Evolutionary conservation across 164 flowering plant genomes (phyloP), one percentile per base, ranked within the genome.

Genomic region (Annona squamosa): DNA sequence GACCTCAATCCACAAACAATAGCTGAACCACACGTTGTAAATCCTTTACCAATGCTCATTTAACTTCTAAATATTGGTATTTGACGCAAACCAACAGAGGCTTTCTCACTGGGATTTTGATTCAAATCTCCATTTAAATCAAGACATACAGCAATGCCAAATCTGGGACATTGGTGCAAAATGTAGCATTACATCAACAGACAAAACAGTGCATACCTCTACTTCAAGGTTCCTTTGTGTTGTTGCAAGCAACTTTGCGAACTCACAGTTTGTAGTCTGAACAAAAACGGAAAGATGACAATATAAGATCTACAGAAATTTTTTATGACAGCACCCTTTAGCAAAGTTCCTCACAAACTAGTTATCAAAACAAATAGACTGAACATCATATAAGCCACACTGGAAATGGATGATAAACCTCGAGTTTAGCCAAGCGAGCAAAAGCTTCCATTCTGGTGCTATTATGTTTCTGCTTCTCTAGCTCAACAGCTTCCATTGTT

Each of bases 391-490:
- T 48, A 48, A 26, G 72, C 52, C 19, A 70, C 59, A 65, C 43
- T 45, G 19, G 13, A 78, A 69, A 56, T 57, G 46, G 68, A 71
- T 71, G 46, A 18, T 45, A 59, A 75, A 95, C 99, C 96, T 95
- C 98, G 62, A 95, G 86, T 80, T 85, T 88, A 56, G 98, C 90
- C 75, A 93, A 77, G 63, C 87, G 83, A 48, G 86, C 71, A 47
- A 95, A 86, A 75, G 85, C 94, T 86, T 92, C 98, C 97, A 88
- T 92, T 81, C 99, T 87, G 70, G 98, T 95, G 75, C 78, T 88
- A 71, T 88, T 91, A 77, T 90, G 99, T 75, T 91, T 92, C 86
- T 87, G 94, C 85, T 95, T 95, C 84, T 95, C 99, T 68, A 89
- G 63, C 16, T 95, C 99, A 80, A 79, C 96, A 76, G 99, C 99